Base-by-base conservation (phyloP, 2,329 filamentous ascomycete species). In the Curvularia verruculosa region DNA sequence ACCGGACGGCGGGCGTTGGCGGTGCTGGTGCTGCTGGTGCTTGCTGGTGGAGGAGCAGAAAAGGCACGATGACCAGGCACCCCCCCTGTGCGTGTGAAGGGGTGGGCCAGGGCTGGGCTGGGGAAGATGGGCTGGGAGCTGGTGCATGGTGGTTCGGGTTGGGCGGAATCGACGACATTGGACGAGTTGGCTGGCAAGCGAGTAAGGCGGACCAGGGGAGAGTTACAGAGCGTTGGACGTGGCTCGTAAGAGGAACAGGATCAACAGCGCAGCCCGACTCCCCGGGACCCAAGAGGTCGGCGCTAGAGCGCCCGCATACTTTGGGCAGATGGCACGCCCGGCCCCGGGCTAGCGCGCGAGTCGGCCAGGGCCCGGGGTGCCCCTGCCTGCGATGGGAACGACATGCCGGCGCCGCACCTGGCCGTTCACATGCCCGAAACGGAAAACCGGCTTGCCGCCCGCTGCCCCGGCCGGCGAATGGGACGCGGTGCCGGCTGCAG, bases 221-320 rank as follows among this genome's bases (percentile, higher is more conserved):
- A 66, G 65, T 64, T 65, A 67, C 59, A 65, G 69, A 72, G 69
- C 70, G 71, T 73, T 73, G 68, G 70, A 70, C 71, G 69, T 69
- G 61, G 60, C 64, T 72, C 61, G 64, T 70, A 58, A 54, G 52
- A 55, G 56, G 60, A 70, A 70, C 68, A 61, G 57, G 72, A 75
- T 74, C 71, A 72, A 57, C 67, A 57, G 60, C 66, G 68, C 69
- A 66, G 60, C 68, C 68, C 67, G 58, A 56, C 49, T 53, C 54
- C 54, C 54, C 55, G 55, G 55, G 45, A 54, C 55, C 55, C 55
- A 54, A 54, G 21, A 9, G 13, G 29, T 54, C 55, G 50, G 55
- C 50, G 55, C 55, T 57, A 57, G 50, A 18, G 44, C 28, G 51
- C 45, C 50, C 50, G 50, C 55, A 49, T 54, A 45, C 51, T 29